Conservation (phyloP, 257 asterid species). For the Solanum pimpinellifolium region DNA sequence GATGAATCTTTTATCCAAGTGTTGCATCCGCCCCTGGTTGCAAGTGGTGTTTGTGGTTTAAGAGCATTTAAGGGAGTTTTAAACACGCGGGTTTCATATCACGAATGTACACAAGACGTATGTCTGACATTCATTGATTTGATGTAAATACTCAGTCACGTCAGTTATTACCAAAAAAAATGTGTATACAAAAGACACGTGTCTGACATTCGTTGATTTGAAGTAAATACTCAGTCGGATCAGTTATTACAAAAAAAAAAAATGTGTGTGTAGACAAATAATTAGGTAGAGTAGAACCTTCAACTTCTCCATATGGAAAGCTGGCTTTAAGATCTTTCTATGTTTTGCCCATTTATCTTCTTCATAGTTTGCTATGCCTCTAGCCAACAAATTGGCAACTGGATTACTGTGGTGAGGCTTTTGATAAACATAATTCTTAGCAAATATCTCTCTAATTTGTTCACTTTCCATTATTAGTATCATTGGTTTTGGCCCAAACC, state of each 20-base stretch:
- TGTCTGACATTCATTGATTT: background rate
- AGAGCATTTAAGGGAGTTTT: background rate
- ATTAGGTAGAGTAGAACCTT: background rate
- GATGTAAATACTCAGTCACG: background rate
- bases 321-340: conserved; percentile 45
- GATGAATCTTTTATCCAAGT: background rate
- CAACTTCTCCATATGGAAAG: conserved; percentile 35
- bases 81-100: background rate
- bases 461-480: conserved; percentile 27
- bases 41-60: background rate
- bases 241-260: background rate
- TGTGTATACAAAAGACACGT: background rate
- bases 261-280: background rate
- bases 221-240: background rate
- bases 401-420: conserved; percentile 28
- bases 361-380: conserved; percentile 27
- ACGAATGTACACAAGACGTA: too few species aligned
- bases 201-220: background rate
- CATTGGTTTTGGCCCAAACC: conserved; percentile 49
- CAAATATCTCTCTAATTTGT: conserved; percentile 31
- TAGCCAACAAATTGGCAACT: conserved; percentile 9
- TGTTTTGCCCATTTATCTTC: conserved; percentile 48
- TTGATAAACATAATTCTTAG: conserved; percentile 13
- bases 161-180: background rate
- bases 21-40: background rate